These are phyloP conservation scores for Mycosphaerelloides madeirae DNA, from an alignment of 2,329 filamentous ascomycete species.

Conservation along the genomic window DNA sequence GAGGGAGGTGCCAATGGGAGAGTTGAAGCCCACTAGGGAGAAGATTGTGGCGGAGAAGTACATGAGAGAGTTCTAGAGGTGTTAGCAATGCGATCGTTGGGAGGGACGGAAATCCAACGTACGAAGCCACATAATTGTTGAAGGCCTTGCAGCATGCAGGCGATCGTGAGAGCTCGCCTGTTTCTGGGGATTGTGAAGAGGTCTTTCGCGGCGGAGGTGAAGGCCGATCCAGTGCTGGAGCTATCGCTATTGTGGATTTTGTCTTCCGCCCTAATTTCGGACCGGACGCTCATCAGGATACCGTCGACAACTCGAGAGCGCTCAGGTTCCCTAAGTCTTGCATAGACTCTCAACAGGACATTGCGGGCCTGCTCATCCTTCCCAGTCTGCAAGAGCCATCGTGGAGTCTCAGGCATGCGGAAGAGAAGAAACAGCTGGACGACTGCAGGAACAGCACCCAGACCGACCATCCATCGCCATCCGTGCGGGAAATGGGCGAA, in stretches of 20 bases:
- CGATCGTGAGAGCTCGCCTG: slow-evolving; percentile 72
- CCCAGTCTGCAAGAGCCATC: slow-evolving; percentile 74
- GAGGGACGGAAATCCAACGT: slow-evolving; percentile 1
- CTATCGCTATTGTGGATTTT: slow-evolving; percentile 12
- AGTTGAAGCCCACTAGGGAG: slow-evolving; percentile 42
- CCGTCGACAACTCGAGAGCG: slow-evolving; percentile 50
- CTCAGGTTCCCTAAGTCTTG: slow-evolving; percentile 10
- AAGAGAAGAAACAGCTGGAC: slow-evolving; percentile 65
- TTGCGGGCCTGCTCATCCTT: slow-evolving; percentile 56
- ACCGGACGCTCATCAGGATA: slow-evolving; percentile 65
- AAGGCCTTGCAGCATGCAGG: slow-evolving; percentile 77
- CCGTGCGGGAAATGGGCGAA: slow-evolving; percentile 58
- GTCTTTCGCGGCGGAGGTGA: slow-evolving; percentile 30
- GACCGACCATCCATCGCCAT: slow-evolving; percentile 89
- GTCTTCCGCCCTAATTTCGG: slow-evolving; percentile 52
- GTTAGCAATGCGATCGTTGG: slow-evolving; percentile 1
- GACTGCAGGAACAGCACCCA: slow-evolving; percentile 72
- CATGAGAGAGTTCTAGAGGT: slow-evolving; percentile 41
- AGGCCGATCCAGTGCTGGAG: slow-evolving; percentile 2
- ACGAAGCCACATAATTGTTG: slow-evolving; percentile 57
- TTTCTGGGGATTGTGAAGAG: slow-evolving; percentile 47
- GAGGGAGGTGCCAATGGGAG: slow-evolving; percentile 42
- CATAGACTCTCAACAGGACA: slow-evolving; percentile 49
- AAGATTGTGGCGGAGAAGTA: slow-evolving; percentile 48
- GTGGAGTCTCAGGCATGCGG: slow-evolving; percentile 79